Base-by-base conservation (phyloP, 805 yeast species). In the Sugiyamaella chiloensis region DNA sequence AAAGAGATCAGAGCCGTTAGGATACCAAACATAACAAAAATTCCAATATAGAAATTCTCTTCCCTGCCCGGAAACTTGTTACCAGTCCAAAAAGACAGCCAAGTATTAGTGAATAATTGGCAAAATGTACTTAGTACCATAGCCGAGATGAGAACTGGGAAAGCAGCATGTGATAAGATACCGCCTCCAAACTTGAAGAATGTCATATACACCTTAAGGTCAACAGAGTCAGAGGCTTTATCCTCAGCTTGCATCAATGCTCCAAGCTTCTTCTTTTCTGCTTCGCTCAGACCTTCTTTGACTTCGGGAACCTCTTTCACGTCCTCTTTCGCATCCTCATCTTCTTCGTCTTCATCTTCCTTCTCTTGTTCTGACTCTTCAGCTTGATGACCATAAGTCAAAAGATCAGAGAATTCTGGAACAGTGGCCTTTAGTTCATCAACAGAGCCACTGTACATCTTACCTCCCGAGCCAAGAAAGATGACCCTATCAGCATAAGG, bases 41-140 rank as follows among this genome's bases (percentile, higher is more conserved):
- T 56, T 1, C 93, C 95, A 63, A 84, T 84, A 68, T 87, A 87
- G 57, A 80, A 80, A 0, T 80, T 76, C 45, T 73, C 68, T 5
- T 75, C 47, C 46, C 63, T 61, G 4, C 69, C 60, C 69, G 63
- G 52, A 59, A 83, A 87, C 60, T 75, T 79, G 43, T 70, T 52
- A 16, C 71, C 73, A 4, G 83, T 72, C 96, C 96, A 88, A 65
- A 83, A 88, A 1, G 95, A 82, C 50, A 89, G 71, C 95, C 95
- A 86, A 16, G 83, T 80, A 70, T 71, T 51, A 75, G 70, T 62
- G 61, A 66, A 64, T 50, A 23, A 51, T 52, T 42, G 57, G 52
- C 83, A 3, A 77, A 75, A 41, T 75, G 69, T 67, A n/a, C 84
- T 82, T 21, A 79, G 70, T 7, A 80, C 71, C 52, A 79, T 68